phyloP scores from a whole-genome alignment of 768 basidiomycete genomes.

The Sporobolomyces phaffii region DNA sequence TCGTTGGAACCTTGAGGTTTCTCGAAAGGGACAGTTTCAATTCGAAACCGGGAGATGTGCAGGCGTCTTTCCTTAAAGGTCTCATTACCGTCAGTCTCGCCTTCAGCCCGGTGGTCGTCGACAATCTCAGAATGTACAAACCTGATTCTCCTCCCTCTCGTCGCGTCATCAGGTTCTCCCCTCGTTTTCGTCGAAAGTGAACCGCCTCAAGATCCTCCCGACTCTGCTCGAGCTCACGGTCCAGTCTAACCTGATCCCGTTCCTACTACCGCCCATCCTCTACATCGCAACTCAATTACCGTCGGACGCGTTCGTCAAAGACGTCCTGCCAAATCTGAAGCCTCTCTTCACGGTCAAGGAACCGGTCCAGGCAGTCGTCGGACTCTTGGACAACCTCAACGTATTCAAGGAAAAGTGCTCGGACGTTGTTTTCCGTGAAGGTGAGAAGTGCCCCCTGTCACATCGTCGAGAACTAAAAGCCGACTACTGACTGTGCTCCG shows the following conservation, averaged over 20 bases:
- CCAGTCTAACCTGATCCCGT: constrained; percentile 84
- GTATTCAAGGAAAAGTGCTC: constrained; percentile 85
- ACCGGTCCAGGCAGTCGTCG: constrained; percentile 95
- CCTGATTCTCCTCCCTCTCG: too few species aligned
- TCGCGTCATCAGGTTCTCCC: constrained; percentile 72
- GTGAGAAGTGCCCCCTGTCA: constrained; percentile 52
- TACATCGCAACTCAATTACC: constrained; percentile 72
- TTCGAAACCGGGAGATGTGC: constrained; percentile 87
- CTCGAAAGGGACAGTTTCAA: constrained; percentile 92
- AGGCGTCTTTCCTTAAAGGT: constrained; percentile 92
- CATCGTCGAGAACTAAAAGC: neutral
- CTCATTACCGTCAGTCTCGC: constrained; percentile 50
- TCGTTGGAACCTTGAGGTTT: constrained; percentile 92
- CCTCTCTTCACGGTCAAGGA: constrained; percentile 86
- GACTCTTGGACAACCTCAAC: constrained; percentile 77
- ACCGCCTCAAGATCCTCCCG: constrained; percentile 81
- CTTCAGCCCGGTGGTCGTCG: too few species aligned
- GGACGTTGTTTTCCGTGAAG: constrained; percentile 76
- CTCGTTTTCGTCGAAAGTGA: constrained; percentile 78
- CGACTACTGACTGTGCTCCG: neutral
- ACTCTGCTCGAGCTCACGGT: constrained; percentile 85
- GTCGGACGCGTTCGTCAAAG: constrained; percentile 65
- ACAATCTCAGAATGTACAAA: too few species aligned
- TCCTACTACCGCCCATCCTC: constrained; percentile 93
- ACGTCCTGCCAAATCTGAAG: constrained; percentile 78